These are phyloP conservation scores for Alternaria hordeiaustralica DNA, from an alignment of 2,329 filamentous ascomycete genomes.

Conservation along the genomic window DNA sequence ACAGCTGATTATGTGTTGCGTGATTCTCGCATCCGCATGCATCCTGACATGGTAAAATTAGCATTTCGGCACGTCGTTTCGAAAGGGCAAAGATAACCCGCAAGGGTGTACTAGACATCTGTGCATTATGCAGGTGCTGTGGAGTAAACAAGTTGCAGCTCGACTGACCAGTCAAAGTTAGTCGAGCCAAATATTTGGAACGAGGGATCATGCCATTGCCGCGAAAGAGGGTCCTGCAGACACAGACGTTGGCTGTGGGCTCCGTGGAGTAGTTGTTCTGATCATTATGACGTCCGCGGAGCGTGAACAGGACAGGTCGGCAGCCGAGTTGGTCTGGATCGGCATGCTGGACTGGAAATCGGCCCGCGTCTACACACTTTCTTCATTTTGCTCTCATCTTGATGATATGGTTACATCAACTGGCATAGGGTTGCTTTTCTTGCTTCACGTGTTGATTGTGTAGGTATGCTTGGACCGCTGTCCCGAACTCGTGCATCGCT, in stretches of 20 bases:
- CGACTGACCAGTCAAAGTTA: not conserved
- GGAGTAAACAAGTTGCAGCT: not conserved
- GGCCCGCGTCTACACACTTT: not conserved
- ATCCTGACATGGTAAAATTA: not conserved
- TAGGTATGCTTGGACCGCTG: not conserved
- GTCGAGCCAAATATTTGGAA: not conserved
- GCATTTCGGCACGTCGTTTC: constrained; percentile 1
- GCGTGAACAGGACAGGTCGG: not conserved
- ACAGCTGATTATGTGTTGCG: not conserved
- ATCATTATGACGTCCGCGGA: constrained; percentile 3
- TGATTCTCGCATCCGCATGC: constrained; percentile 8
- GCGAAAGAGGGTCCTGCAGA: not conserved
- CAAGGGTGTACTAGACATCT: not conserved
- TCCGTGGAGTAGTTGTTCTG: not conserved
- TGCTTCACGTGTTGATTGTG: not conserved
- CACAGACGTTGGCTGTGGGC: not conserved
- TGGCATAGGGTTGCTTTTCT: not conserved
- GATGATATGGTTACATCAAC: not conserved
- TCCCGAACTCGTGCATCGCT: not conserved
- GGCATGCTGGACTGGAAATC: not conserved
- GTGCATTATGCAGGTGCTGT: constrained; percentile 2
- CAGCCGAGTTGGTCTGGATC: not conserved
- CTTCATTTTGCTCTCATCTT: not conserved
- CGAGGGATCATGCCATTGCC: not conserved
- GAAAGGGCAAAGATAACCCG: not conserved